Base-by-base conservation (phyloP, 441 rosid species). In the Raphanus hybrid region DNA sequence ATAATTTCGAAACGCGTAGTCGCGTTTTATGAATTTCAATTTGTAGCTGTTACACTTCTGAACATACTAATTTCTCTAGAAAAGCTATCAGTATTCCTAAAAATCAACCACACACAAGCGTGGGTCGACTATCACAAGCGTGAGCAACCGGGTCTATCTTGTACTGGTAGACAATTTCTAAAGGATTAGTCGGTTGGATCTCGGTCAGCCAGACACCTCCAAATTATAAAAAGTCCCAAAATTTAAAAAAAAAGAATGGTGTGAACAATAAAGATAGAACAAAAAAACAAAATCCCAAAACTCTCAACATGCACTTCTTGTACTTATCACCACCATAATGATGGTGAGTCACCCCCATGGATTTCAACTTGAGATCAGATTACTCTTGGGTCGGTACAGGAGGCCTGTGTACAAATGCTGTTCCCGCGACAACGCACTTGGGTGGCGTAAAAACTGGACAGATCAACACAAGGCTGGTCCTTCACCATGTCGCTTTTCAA, bases 301-400 rank as follows among this genome's bases (percentile, higher is more conserved):
- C 71, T 68, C 71, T 69, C 2, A 58, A 79, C 0, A 55, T 15
- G 23, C 2, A 69, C 35, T 54, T 69, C 67, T 74, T 64, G 27
- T 64, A 7, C 43, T 74, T 45, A 64, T 79, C 26, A 69, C 63
- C 67, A 69, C 70, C 67, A 20, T 64, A 64, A 43, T 74, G 35
- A 52, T 45, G 72, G 75, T 78, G 82, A 50, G 63, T 74, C 75
- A 79, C 74, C 2, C 39, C 39, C 82, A 79, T 63, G 78, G 78
- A 69, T 79, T 64, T 74, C 32, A 69, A 35, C 82, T 79, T 0
- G 82, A 74, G 75, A 74, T 79, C 8, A 64, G 9, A 6, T 74
- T 69, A 37, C 71, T 79, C 55, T 20, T 75, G 2, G 82, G 82
- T 20, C 62, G 69, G 9, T 74, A 74, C 59, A 64, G 72, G 12